Conservation (phyloP, 2,329 filamentous ascomycete species). For the Ascochyta fabae region DNA sequence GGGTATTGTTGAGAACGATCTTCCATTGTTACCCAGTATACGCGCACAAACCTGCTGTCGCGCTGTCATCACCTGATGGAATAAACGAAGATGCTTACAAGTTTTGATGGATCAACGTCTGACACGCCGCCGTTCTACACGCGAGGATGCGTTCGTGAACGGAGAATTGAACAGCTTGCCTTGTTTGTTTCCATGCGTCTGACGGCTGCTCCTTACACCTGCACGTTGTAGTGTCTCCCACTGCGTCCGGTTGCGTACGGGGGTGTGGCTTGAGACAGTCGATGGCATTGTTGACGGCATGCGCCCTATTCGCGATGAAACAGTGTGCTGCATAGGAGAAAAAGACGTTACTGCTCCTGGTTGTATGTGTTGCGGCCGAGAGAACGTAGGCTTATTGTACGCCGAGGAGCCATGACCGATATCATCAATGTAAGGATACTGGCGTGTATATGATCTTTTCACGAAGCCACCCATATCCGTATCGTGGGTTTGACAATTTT, state of each 20-base stretch:
- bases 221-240: conserved; percentile 25
- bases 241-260: conserved; percentile 21
- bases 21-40: background rate
- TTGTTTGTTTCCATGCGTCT: background rate
- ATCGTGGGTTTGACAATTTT: conserved; percentile 17
- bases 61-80: background rate
- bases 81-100: background rate
- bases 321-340: conserved; percentile 10
- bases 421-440: conserved; percentile 11
- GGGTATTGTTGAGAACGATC: background rate
- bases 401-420: conserved; percentile 14
- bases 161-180: background rate
- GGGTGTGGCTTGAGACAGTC: conserved; percentile 15
- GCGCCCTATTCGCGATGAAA: conserved; percentile 16
- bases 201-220: conserved; percentile 36
- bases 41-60: background rate
- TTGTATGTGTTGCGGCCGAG: conserved; percentile 5
- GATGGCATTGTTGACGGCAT: conserved; percentile 30
- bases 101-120: conserved; percentile 20
- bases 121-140: conserved; percentile 28
- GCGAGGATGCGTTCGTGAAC: conserved; percentile 8
- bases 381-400: conserved; percentile 1
- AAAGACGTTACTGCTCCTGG: conserved; percentile 11
- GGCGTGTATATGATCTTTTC: conserved; percentile 12
- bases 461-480: conserved; percentile 24